Percentiles rank a stretch among this genome's conserved stretches.
Conservation (phyloP, 305 asterid genomes). For the Fraxinus baroniana region DNA sequence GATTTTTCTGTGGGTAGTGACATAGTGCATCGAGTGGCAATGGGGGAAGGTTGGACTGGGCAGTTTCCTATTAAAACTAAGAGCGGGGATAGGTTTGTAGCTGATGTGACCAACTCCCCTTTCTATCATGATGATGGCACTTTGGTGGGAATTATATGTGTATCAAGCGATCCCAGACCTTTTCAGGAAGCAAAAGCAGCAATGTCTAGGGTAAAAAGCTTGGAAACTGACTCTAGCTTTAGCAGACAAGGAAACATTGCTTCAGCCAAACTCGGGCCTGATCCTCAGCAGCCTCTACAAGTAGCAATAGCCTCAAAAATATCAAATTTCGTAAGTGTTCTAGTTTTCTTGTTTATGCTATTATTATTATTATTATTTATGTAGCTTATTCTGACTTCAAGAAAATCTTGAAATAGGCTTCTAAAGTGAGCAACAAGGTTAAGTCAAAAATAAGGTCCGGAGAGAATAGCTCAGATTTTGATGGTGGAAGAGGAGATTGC, state of each 20-base stretch:
- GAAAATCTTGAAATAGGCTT: constrained; percentile 45
- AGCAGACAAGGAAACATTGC: constrained; percentile 41
- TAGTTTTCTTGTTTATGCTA: background rate
- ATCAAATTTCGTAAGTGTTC: constrained; percentile 38
- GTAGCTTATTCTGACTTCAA: constrained; percentile 26
- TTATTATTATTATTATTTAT: background rate
- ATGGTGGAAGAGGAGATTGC: constrained; percentile 59
- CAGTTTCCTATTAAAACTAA: constrained; percentile 68
- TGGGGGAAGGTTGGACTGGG: constrained; percentile 85
- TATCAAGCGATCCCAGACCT: constrained; percentile 57
- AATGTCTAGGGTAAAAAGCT: constrained; percentile 28
- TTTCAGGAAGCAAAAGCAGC: constrained; percentile 47
- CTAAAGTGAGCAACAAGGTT: constrained; percentile 72
- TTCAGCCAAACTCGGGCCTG: constrained; percentile 44
- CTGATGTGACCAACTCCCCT: constrained; percentile 63
- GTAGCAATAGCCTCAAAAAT: constrained; percentile 49
- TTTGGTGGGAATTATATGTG: constrained; percentile 64
- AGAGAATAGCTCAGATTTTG: constrained; percentile 47
- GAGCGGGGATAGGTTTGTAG: constrained; percentile 55
- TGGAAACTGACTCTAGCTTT: constrained; percentile 38
- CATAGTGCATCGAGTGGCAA: constrained; percentile 48
- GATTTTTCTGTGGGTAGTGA: constrained; percentile 42
- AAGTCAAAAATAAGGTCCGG: constrained; percentile 60
- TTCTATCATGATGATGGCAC: constrained; percentile 72
- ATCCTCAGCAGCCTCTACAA: constrained; percentile 55